A percentile compares a stretch with the other conserved stretches of the same genome.
Evolutionary conservation across 2,329 filamentous ascomycete species (phyloP).

Genomic region (Neophaeococcomyces mojaviensis): DNA sequence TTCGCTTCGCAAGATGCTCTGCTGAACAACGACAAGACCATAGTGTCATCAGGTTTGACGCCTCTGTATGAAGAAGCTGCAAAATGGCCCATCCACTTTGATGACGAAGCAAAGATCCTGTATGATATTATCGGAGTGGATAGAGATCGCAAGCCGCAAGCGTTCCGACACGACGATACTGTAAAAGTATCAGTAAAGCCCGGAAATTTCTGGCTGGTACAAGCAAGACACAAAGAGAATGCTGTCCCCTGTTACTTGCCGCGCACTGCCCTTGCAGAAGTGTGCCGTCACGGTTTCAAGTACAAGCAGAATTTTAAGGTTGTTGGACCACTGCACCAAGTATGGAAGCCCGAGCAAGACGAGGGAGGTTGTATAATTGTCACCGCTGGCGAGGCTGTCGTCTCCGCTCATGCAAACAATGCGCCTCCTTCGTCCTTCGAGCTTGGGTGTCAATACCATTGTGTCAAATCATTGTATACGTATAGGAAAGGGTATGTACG

Average conservation of each 20-base stretch:
- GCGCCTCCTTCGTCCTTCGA: background rate
- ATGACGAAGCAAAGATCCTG: background rate
- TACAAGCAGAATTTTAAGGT: constrained; percentile 1
- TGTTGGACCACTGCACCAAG: too few species aligned
- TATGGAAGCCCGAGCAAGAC: background rate
- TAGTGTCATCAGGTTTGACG: background rate
- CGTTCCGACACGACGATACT: background rate
- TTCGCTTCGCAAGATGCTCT: background rate
- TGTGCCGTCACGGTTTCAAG: background rate
- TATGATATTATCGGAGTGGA: background rate
- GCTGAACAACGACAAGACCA: background rate
- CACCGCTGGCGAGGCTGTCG: background rate
- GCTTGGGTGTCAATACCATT: background rate
- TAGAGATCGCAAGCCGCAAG: background rate
- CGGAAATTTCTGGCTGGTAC: constrained; percentile 2
- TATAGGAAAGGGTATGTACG: background rate
- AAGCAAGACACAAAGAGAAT: background rate
- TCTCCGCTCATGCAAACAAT: constrained; percentile 3
- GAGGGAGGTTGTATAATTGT: background rate
- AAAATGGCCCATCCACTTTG: background rate
- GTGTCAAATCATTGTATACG: background rate
- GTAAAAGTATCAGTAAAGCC: background rate
- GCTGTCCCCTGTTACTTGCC: background rate
- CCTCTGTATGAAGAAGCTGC: background rate
- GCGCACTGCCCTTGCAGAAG: background rate